Conservation (phyloP, 352 stramenopile species). For the Globisporangium yorkense region DNA sequence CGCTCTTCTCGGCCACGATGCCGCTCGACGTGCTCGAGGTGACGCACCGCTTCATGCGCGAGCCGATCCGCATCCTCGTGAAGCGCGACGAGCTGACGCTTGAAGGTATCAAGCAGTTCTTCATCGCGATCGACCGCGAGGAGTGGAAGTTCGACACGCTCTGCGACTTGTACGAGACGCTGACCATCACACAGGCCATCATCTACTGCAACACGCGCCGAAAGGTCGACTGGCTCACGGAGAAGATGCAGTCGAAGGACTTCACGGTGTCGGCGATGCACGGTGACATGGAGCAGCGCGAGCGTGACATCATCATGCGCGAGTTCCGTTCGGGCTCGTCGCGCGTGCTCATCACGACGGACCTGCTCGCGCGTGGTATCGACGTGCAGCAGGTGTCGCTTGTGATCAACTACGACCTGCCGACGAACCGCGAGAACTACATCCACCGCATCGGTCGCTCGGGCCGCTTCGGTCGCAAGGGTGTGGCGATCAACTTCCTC, state of each 20-base stretch:
- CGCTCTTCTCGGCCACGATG: constrained; percentile 99
- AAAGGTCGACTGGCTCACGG: constrained; percentile 99
- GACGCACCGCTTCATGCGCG: constrained; percentile 98
- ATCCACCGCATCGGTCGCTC: constrained; percentile 99
- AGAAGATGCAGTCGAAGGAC: constrained; percentile 98
- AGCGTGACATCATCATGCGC: constrained; percentile 99
- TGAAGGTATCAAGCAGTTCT: constrained; percentile 99
- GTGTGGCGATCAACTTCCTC: constrained; percentile 99
- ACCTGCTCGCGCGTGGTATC: constrained; percentile 99
- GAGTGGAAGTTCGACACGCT: constrained; percentile 99
- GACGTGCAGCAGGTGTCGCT: constrained; percentile 99
- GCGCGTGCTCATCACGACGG: constrained; percentile 99
- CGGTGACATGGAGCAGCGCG: constrained; percentile 99
- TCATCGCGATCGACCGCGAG: constrained; percentile 97
- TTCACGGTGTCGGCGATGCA: constrained; percentile 99
- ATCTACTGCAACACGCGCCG: constrained; percentile 99
- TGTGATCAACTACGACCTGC: constrained; percentile 99
- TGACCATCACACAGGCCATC: constrained; percentile 99
- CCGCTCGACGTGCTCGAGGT: constrained; percentile 98
- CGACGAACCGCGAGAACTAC: constrained; percentile 99
- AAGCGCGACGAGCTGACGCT: constrained; percentile 99
- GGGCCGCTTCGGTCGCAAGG: constrained; percentile 99
- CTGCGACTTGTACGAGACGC: constrained; percentile 99
- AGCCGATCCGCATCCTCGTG: constrained; percentile 98
- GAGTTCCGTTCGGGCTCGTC: constrained; percentile 99